Percentiles rank a stretch among this genome's conserved stretches.
Evolutionary conservation across 2,329 filamentous ascomycete genomes (phyloP).

Genomic region (Cordyceps militaris): DNA sequence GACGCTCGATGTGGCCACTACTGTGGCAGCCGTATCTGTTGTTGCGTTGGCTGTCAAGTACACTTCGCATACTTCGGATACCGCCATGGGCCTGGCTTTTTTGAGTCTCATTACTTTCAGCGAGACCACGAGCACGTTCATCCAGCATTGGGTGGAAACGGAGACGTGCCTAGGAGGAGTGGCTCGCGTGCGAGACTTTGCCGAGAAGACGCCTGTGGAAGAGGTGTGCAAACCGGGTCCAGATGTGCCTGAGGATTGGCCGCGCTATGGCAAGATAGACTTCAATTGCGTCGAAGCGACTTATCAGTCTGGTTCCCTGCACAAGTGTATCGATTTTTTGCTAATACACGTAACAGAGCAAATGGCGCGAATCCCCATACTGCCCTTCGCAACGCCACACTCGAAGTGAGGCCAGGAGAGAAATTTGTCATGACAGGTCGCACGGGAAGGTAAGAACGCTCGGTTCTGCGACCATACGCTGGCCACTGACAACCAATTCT

Average conservation of each 20-base stretch:
- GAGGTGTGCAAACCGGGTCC: neutral
- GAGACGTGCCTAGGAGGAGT: slow-evolving; percentile 31
- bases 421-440: slow-evolving; percentile 4
- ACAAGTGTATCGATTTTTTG: neutral
- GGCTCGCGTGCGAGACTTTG: slow-evolving; percentile 25
- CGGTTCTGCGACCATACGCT: neutral
- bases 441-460: slow-evolving; percentile 8
- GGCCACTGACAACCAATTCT: neutral
- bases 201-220: slow-evolving; percentile 21
- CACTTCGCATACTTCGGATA: slow-evolving; percentile 32
- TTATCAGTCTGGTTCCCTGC: neutral
- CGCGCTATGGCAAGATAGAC: slow-evolving; percentile 8
- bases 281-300: neutral
- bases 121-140: slow-evolving; percentile 22
- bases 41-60: slow-evolving; percentile 33
- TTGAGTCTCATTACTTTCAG: slow-evolving; percentile 23
- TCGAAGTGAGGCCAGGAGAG: slow-evolving; percentile 14
- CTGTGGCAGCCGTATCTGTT: slow-evolving; percentile 24
- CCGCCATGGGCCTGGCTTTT: slow-evolving; percentile 37
- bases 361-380: slow-evolving; percentile 26
- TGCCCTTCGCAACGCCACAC: slow-evolving; percentile 14
- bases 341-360: neutral
- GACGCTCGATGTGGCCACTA: slow-evolving; percentile 28
- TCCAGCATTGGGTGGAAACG: slow-evolving; percentile 28
- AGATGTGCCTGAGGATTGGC: slow-evolving; percentile 20